Conservation (phyloP, 2,329 filamentous ascomycete species). For the Xylaria sp. region DNA sequence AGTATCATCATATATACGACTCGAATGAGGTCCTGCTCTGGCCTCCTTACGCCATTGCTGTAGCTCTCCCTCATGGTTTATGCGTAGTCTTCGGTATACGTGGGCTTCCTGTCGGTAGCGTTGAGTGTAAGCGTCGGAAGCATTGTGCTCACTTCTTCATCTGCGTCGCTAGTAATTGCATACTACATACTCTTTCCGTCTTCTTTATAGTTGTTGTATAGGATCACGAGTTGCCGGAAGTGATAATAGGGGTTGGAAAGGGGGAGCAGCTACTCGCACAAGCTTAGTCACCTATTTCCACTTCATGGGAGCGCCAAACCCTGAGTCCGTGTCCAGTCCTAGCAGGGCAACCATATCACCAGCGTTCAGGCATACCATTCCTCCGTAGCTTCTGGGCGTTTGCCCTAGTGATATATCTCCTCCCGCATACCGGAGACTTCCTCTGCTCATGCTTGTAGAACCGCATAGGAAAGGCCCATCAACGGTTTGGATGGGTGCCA, state of each 20-base stretch:
- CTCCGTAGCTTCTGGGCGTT: background rate
- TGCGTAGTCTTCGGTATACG: no score
- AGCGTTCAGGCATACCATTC: no score
- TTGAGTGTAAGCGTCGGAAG: background rate
- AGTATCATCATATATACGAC: background rate
- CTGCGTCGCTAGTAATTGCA: no score
- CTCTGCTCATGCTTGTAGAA: background rate
- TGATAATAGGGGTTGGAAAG: no score
- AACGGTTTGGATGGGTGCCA: background rate
- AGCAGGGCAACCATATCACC: no score
- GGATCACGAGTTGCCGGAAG: background rate
- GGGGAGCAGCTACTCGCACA: slow-evolving; percentile 23
- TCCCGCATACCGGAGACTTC: background rate
- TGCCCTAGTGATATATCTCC: background rate
- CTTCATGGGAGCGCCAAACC: background rate
- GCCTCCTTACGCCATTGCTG: no score
- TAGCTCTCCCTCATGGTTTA: no score
- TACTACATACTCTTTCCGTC: slow-evolving; percentile 48
- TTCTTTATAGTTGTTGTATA: slow-evolving; percentile 20
- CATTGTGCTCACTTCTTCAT: background rate
- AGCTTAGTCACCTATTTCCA: slow-evolving; percentile 54
- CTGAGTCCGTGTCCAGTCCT: no score
- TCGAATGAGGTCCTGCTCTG: no score
- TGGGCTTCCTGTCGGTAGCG: no score
- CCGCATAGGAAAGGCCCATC: background rate